phyloP scores from a whole-genome alignment of 495 filamentous ascomycete genomes.

The Sphaerosporella brunnea region DNA sequence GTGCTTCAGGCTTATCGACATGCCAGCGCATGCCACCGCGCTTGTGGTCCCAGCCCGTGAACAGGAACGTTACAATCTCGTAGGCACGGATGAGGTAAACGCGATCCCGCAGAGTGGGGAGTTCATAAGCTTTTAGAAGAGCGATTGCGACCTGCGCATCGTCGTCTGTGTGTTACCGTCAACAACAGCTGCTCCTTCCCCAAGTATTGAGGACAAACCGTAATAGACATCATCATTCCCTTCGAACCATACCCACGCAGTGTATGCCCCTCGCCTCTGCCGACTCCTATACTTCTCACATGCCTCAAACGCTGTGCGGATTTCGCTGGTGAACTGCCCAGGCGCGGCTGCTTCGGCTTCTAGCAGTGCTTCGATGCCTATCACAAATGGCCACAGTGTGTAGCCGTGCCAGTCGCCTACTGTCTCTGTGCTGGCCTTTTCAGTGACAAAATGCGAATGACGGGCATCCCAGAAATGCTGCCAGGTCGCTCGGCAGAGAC shows the following conservation, averaged over 20 bases:
- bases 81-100: conserved; percentile 14
- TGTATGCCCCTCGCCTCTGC: conserved; percentile 10
- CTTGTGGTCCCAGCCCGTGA: conserved; percentile 15
- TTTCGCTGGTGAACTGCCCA: conserved; percentile 10
- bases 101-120: conserved; percentile 6
- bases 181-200: neutral
- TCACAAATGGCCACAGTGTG: conserved; percentile 13
- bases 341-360: conserved; percentile 16
- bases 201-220: conserved; percentile 8
- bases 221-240: conserved; percentile 22
- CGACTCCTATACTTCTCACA: conserved; percentile 15
- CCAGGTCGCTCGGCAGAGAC: neutral
- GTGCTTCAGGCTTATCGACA: conserved; percentile 8
- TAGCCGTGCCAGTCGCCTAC: conserved; percentile 17
- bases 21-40: conserved; percentile 21
- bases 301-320: conserved; percentile 10
- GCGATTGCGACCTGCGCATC: conserved; percentile 22
- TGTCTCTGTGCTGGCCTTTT: neutral
- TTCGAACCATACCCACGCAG: conserved; percentile 14
- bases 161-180: conserved; percentile 14
- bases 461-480: neutral
- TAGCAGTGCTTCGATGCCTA: conserved; percentile 18
- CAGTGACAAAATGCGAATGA: neutral
- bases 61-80: conserved; percentile 13
- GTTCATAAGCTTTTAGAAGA: conserved; percentile 15